Percentiles rank a stretch among this genome's conserved stretches.
These are phyloP conservation scores for Cnidoscolus chayamansa DNA, from an alignment of 441 rosid genomes.

Conservation along the genomic window DNA sequence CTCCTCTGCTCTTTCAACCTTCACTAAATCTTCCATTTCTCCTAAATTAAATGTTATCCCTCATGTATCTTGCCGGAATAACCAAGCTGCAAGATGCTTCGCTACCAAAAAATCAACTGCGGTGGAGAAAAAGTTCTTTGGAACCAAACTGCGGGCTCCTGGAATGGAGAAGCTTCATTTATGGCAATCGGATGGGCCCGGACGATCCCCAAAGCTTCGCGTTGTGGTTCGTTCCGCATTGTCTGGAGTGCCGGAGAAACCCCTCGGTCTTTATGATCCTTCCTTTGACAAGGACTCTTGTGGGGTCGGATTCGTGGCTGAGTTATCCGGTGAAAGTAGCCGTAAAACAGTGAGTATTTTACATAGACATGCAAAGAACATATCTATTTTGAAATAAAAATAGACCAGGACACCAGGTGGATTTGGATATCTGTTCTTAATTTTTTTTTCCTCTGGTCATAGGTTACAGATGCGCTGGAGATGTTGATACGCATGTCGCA, in stretches of 20 bases:
- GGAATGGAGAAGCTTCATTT: slow-evolving; percentile 56
- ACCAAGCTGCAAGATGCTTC: slow-evolving; percentile 25
- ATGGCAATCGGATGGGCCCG: slow-evolving; percentile 87
- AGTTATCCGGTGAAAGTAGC: slow-evolving; percentile 77
- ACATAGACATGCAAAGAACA: background rate
- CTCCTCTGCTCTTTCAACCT: slow-evolving; percentile 24
- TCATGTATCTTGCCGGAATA: slow-evolving; percentile 24
- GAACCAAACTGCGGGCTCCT: slow-evolving; percentile 41
- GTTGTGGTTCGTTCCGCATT: slow-evolving; percentile 66
- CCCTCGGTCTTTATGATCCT: slow-evolving; percentile 96
- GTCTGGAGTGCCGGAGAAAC: slow-evolving; percentile 92
- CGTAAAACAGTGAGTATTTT: slow-evolving; percentile 76
- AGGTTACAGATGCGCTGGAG: slow-evolving; percentile 95
- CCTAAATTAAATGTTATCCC: slow-evolving; percentile 33
- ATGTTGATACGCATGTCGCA: slow-evolving; percentile 98
- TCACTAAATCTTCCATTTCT: slow-evolving; percentile 22
- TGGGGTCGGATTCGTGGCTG: slow-evolving; percentile 98
- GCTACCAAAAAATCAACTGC: slow-evolving; percentile 23
- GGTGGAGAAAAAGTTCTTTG: slow-evolving; percentile 51
- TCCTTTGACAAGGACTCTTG: slow-evolving; percentile 95
- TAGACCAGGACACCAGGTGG: background rate
- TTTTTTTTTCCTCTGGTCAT: background rate
- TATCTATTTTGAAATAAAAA: background rate
- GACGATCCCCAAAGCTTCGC: slow-evolving; percentile 63
- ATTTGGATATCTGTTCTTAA: background rate